Evolutionary conservation across 495 filamentous ascomycete species (phyloP).

Genomic region (Massariosphaeria phaeospora): DNA sequence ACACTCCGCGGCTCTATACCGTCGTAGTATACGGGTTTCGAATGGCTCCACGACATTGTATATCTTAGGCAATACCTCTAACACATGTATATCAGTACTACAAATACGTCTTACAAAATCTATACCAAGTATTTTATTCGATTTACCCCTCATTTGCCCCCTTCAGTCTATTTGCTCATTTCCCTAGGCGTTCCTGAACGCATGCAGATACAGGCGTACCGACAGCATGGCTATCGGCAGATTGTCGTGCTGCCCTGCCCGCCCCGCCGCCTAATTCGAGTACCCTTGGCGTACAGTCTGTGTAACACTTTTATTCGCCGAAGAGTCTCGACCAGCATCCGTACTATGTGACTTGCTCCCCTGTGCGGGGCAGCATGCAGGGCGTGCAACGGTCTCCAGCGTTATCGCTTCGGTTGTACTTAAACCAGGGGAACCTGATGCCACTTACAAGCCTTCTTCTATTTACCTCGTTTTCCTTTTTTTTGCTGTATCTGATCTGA

Average conservation of each 20-base stretch:
- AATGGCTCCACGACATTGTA: not conserved
- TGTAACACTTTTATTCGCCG: not conserved
- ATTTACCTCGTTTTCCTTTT: not conserved
- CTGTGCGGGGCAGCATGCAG: not conserved
- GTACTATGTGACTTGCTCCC: not conserved
- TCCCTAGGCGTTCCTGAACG: not conserved
- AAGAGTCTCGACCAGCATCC: not conserved
- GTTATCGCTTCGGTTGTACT: conserved; percentile 6
- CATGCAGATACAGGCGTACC: conserved; percentile 7
- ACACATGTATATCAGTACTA: not conserved
- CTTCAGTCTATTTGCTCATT: not conserved
- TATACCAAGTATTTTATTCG: not conserved
- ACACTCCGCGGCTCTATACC: too few relatives aligned
- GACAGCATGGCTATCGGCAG: conserved; percentile 3
- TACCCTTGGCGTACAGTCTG: not conserved
- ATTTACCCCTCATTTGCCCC: not conserved
- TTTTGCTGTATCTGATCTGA: not conserved
- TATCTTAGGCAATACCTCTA: not conserved
- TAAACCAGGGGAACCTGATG: conserved; percentile 3
- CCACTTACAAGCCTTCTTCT: not conserved
- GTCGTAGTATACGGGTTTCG: not conserved
- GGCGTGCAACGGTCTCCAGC: not conserved
- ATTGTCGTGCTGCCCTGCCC: not conserved
- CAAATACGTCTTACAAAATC: not conserved
- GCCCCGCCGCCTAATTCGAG: not conserved